Evolutionary conservation across 2,329 filamentous ascomycete species (phyloP).

Genomic region (Helotiales sp.): DNA sequence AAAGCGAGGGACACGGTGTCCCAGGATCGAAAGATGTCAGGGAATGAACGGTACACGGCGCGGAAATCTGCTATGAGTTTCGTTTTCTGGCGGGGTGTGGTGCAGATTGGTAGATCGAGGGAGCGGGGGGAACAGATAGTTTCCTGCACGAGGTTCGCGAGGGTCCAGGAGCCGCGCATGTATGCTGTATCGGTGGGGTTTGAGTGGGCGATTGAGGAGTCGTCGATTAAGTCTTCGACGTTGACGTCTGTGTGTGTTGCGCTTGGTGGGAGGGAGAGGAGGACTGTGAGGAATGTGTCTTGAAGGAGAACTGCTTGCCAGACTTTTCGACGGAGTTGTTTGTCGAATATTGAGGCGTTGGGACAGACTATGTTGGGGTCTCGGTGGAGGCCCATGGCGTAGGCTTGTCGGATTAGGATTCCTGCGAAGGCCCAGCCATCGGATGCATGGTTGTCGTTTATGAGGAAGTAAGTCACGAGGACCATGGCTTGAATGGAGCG

Average conservation of each 20-base stretch:
- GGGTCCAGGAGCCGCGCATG: conserved; percentile 68
- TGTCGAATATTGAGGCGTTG: conserved; percentile 67
- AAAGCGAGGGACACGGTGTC: conserved; percentile 61
- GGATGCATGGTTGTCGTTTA: conserved; percentile 82
- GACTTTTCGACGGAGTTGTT: conserved; percentile 75
- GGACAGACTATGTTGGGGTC: conserved; percentile 75
- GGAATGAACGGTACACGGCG: conserved; percentile 71
- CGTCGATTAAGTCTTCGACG: conserved; percentile 71
- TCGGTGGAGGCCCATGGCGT: conserved; percentile 78
- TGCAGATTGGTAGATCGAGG: conserved; percentile 70
- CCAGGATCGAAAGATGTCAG: conserved; percentile 68
- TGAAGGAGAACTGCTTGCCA: conserved; percentile 82
- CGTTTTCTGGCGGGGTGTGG: conserved; percentile 66
- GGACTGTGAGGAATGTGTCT: conserved; percentile 78
- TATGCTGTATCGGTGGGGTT: conserved; percentile 69
- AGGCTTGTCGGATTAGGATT: conserved; percentile 74
- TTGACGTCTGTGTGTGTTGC: conserved; percentile 78
- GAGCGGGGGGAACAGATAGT: conserved; percentile 74
- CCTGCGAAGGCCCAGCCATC: conserved; percentile 83
- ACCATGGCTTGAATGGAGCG: conserved; percentile 79
- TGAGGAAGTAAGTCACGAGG: conserved; percentile 78
- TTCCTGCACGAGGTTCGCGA: conserved; percentile 77
- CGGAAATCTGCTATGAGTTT: conserved; percentile 70
- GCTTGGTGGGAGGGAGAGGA: conserved; percentile 74
- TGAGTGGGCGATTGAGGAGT: conserved; percentile 57